These are phyloP conservation scores for Leccinum variicolor DNA, from an alignment of 768 basidiomycete species.

Conservation along the genomic window DNA sequence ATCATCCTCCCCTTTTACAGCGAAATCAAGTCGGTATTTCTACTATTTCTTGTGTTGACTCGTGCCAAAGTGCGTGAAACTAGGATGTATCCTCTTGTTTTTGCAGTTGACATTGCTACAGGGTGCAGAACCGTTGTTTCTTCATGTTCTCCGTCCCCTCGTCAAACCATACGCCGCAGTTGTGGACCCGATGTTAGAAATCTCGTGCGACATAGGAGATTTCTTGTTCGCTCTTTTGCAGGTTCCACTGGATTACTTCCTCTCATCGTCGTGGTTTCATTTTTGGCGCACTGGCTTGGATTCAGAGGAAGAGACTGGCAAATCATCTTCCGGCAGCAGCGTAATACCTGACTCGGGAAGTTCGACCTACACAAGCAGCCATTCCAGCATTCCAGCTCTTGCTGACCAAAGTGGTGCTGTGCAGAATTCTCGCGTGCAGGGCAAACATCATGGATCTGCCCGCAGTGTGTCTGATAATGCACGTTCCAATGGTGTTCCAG, in stretches of 20 bases:
- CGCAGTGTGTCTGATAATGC: constrained; percentile 21
- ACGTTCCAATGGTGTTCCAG: neutral
- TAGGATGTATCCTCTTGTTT: neutral
- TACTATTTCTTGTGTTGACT: constrained; percentile 73
- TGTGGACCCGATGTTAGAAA: constrained; percentile 62
- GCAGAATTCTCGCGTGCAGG: constrained; percentile 8
- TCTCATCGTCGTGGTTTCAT: constrained; percentile 31
- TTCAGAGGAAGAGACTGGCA: constrained; percentile 5
- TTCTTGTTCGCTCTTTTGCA: constrained; percentile 44
- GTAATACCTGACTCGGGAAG: constrained; percentile 1
- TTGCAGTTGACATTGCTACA: constrained; percentile 29
- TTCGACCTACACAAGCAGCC: constrained; percentile 5
- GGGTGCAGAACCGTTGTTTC: constrained; percentile 84
- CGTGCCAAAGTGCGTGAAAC: constrained; percentile 59
- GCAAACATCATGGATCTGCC: constrained; percentile 6
- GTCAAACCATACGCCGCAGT: constrained; percentile 70
- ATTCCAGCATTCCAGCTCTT: constrained; percentile 12
- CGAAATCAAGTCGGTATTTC: constrained; percentile 70
- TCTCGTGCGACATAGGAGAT: constrained; percentile 62
- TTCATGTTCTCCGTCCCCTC: constrained; percentile 76
- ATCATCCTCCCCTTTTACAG: constrained; percentile 82
- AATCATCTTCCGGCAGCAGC: neutral
- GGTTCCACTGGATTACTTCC: constrained; percentile 38
- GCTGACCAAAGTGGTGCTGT: constrained; percentile 3
- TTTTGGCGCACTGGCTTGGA: constrained; percentile 16